phyloP scores from a whole-genome alignment of 2,329 filamentous ascomycete genomes.

The Trichoderma citrinoviride region DNA sequence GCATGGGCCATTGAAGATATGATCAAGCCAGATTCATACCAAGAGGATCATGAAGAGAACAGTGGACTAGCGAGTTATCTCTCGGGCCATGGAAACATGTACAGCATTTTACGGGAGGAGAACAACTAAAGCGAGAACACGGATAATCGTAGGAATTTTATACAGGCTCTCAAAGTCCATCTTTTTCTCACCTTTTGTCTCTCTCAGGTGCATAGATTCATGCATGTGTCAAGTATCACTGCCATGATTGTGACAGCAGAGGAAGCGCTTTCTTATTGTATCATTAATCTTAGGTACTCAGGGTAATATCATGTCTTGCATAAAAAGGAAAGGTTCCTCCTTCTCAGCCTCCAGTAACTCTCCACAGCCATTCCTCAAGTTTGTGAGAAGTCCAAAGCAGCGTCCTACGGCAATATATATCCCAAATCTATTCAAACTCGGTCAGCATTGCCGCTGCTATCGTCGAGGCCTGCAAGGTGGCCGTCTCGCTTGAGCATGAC shows the following conservation, averaged over 20 bases:
- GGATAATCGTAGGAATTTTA: no score
- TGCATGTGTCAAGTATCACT: neutral
- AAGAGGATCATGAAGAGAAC: constrained; percentile 1
- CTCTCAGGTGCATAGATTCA: no score
- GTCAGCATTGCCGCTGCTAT: neutral
- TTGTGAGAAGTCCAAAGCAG: neutral
- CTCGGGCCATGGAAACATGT: constrained; percentile 39
- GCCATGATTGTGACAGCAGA: neutral
- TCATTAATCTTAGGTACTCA: neutral
- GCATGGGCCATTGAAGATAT: constrained; percentile 67
- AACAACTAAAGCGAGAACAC: neutral
- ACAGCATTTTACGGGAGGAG: constrained; percentile 25
- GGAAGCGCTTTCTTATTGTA: neutral
- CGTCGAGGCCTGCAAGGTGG: constrained; percentile 23
- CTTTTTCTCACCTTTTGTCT: no score
- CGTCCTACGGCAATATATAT: neutral
- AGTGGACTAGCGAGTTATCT: constrained; percentile 31
- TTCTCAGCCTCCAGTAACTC: neutral
- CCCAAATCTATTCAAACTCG: neutral
- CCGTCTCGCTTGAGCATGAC: constrained; percentile 30
- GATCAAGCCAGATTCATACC: constrained; percentile 25
- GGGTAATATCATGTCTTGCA: neutral
- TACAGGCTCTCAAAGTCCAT: no score
- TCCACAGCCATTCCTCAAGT: neutral
- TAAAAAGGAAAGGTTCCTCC: neutral